These are phyloP conservation scores for Scenedesmus sp. DNA, from an alignment of 163 green algal genomes.

Conservation along the genomic window DNA sequence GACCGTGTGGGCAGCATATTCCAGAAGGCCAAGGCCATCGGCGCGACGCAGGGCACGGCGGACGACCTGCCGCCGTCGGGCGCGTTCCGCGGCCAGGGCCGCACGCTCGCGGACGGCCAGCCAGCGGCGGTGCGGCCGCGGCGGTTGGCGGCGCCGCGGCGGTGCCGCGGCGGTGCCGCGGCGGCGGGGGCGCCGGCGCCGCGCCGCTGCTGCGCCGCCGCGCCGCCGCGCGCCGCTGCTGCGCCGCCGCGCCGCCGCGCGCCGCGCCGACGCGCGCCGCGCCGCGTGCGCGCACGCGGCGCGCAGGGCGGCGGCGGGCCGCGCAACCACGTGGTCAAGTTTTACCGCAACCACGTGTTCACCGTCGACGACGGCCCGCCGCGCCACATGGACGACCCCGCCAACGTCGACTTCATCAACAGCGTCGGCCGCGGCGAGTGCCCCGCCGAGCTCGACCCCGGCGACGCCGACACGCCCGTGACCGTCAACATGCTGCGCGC, in stretches of 20 bases:
- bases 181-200: no score
- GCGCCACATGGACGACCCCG: conserved; percentile 62
- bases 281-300: no score
- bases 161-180: no score
- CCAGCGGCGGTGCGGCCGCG: conserved; percentile 33
- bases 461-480: conserved; percentile 47
- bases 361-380: conserved; percentile 70
- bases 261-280: no score
- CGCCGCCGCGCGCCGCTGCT: no score
- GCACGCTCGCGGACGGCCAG: conserved; percentile 54
- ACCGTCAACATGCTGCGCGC: conserved; percentile 76
- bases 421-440: conserved; percentile 66
- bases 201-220: no score
- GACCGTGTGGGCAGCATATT: conserved; percentile 65
- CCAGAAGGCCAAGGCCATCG: conserved; percentile 56
- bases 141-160: no score
- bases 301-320: background rate
- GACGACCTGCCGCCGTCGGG: conserved; percentile 51
- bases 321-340: conserved; percentile 68
- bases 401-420: conserved; percentile 71
- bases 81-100: conserved; percentile 16
- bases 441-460: conserved; percentile 66
- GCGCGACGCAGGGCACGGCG: conserved; percentile 57
- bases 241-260: no score
- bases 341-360: conserved; percentile 76